phyloP scores from a whole-genome alignment of 208 protist species.

The Sergeia podlipaevii region DNA sequence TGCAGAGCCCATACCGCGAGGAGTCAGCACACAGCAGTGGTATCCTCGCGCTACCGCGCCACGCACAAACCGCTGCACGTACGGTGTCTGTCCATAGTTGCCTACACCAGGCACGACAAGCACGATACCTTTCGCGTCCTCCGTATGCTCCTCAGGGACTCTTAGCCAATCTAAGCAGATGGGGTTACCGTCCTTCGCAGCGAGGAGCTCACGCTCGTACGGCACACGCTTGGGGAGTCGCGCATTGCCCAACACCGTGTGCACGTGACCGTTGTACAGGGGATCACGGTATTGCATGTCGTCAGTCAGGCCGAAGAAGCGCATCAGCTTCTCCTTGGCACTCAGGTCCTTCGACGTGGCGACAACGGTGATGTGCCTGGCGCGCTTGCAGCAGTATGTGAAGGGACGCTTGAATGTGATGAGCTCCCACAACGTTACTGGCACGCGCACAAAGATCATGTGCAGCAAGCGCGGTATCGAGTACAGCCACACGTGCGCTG shows the following conservation, averaged over 20 bases:
- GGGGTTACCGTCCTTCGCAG: constrained; percentile 42
- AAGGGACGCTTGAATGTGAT: constrained; percentile 19
- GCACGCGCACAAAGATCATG: constrained; percentile 29
- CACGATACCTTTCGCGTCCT: constrained; percentile 28
- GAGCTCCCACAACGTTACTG: constrained; percentile 30
- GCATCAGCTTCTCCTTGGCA: constrained; percentile 7
- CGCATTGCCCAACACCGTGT: constrained; percentile 35
- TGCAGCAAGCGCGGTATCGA: constrained; percentile 21
- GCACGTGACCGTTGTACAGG: constrained; percentile 52
- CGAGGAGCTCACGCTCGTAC: constrained; percentile 41
- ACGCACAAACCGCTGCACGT: constrained; percentile 29
- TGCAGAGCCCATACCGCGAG: constrained; percentile 61
- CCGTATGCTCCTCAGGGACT: constrained; percentile 3
- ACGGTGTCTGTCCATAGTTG: constrained; percentile 37
- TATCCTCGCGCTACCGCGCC: constrained; percentile 17
- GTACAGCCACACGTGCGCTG: constrained; percentile 29
- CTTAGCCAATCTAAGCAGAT: constrained; percentile 58
- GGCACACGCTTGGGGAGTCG: constrained; percentile 15
- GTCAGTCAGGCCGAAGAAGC: constrained; percentile 25
- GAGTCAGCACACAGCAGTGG: constrained; percentile 42
- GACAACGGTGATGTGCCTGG: constrained; percentile 18
- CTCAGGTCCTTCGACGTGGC: constrained; percentile 8
- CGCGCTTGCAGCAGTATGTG: constrained; percentile 16
- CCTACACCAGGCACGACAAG: constrained; percentile 44
- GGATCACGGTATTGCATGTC: constrained; percentile 41